phyloP scores from a whole-genome alignment of 345 rosid species.

The Pistacia vera region DNA sequence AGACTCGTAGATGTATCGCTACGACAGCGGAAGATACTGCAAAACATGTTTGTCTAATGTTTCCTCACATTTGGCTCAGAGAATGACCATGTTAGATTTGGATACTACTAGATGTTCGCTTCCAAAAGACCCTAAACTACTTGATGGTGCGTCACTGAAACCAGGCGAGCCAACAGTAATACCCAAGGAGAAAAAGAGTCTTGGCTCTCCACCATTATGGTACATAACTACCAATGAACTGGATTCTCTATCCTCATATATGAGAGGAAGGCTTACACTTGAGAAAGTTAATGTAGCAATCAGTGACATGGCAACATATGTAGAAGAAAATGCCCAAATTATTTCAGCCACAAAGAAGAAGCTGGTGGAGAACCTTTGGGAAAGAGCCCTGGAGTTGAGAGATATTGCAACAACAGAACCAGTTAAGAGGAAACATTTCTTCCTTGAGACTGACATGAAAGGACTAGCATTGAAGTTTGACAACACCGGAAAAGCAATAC shows the following conservation, averaged over 20 bases:
- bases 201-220: conserved; percentile 74
- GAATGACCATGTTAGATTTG: conserved; percentile 40
- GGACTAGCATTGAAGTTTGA: conserved; percentile 88
- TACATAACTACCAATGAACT: conserved; percentile 68
- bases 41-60: conserved; percentile 56
- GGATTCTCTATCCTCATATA: conserved; percentile 74
- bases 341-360: conserved; percentile 81
- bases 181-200: conserved; percentile 90
- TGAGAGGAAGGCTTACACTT: conserved; percentile 93
- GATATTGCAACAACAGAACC: conserved; percentile 69
- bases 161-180: conserved; percentile 47
- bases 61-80: conserved; percentile 50
- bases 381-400: conserved; percentile 85
- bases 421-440: conserved; percentile 74
- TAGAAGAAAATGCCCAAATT: conserved; percentile 83
- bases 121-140: conserved; percentile 42
- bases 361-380: conserved; percentile 91
- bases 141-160: conserved; percentile 31
- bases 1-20: conserved; percentile 71
- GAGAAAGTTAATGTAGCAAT: conserved; percentile 95
- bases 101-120: conserved; percentile 45
- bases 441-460: conserved; percentile 84
- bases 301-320: conserved; percentile 83
- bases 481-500: conserved; percentile 87
- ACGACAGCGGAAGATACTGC: conserved; percentile 74